Base-by-base conservation (phyloP, 1,284 basidiomycete genomes). In the Irpex lacteus region DNA sequence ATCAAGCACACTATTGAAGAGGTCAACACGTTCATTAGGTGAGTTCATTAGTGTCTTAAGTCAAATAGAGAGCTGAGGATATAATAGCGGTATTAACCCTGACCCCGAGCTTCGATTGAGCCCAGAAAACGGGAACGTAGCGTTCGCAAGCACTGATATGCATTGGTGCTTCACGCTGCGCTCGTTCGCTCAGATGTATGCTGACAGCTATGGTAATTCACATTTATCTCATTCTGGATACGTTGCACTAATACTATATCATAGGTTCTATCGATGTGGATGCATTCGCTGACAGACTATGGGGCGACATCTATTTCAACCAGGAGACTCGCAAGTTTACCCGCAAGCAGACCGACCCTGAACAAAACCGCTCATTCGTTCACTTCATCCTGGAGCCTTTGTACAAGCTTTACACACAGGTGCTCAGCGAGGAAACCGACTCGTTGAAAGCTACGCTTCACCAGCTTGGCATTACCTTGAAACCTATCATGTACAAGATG, bases 1-100 rank as follows among this genome's bases (percentile, higher is more conserved):
- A 94, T 99, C 70, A 98, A 95, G 76, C 97, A 98, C 74, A 98
- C 97, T 4, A 97, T 99, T 65, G 98, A 99, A 74, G 98, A 99
- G 76, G 91, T 99, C 66, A 99, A 99, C 77, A 93, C 91, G 1
- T 89, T 96, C 75, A 97, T 98, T 71, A 91, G 93, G 91, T 94
- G 64, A 65, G 81, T 37, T 11, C 11, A 67, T 37, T 64, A 3
- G 18, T 7, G 52, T 61, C 38, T 18, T 44, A 9, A 50, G 21
- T 32, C 13, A 21, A 15, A 40, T 53, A 36, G n/a, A 59, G 59
- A 19, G 63, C 38, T 47, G 44, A n/a, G 11, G 32, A 61, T n/a
- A 38, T 44, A 53, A 63, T 68, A 97, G 95, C 69, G 85, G 87
- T 47, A 92, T 98, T 72, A 89, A 98, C 76, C 89, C 94, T 6